Evolutionary conservation across 345 rosid genomes (phyloP).

Genomic region (Draba incana): DNA sequence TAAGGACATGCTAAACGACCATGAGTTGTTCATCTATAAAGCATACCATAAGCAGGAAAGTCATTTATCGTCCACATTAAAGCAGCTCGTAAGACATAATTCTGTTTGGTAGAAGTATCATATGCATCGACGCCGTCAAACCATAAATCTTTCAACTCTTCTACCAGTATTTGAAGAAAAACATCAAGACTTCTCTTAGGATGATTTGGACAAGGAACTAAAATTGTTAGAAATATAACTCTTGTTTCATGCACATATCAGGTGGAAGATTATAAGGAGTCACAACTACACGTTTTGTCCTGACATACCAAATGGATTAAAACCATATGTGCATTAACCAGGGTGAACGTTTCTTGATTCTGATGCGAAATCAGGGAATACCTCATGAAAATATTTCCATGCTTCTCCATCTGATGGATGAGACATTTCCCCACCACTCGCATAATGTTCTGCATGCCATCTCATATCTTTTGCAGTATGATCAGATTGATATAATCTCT

Average conservation of each 20-base stretch:
- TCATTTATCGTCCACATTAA: slow-evolving; percentile 19
- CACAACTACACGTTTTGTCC: background rate
- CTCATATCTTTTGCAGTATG: no score
- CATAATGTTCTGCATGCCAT: no score
- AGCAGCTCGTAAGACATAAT: background rate
- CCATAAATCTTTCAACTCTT: background rate
- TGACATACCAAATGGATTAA: slow-evolving; percentile 5
- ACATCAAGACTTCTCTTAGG: slow-evolving; percentile 4
- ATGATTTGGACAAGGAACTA: slow-evolving; percentile 16
- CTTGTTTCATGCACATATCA: slow-evolving; percentile 6
- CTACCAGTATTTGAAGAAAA: slow-evolving; percentile 7
- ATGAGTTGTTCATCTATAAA: slow-evolving; percentile 18
- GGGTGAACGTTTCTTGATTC: no score
- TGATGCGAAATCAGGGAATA: no score
- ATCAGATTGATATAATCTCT: no score
- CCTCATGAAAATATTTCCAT: no score
- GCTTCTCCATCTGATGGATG: no score
- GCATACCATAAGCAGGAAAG: slow-evolving; percentile 9
- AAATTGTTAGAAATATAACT: background rate
- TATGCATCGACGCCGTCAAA: background rate
- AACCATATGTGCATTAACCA: no score
- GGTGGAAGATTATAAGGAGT: slow-evolving; percentile 11
- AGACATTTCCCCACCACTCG: no score
- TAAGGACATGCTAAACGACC: slow-evolving; percentile 20
- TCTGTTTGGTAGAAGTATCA: background rate